Evolutionary conservation across 1,284 basidiomycete genomes (phyloP).

Genomic region (Sporisorium sorghi): DNA sequence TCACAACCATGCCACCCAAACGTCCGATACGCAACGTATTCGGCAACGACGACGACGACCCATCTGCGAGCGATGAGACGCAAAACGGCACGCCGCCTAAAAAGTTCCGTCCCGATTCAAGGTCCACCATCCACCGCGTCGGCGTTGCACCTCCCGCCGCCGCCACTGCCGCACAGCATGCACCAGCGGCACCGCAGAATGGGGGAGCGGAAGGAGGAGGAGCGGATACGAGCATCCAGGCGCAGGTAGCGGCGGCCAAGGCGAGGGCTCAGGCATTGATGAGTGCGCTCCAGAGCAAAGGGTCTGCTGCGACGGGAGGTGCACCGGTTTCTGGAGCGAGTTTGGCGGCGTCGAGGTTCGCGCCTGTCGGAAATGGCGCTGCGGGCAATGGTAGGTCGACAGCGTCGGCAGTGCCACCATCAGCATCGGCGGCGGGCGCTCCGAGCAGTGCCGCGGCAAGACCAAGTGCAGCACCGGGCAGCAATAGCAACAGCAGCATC

Average conservation of each 20-base stretch:
- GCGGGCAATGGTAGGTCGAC: not conserved
- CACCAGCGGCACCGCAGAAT: conserved; percentile 6
- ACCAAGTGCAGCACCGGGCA: conserved; percentile 6
- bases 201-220: not conserved
- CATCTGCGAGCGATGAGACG: not conserved
- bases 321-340: not conserved
- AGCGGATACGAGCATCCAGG: conserved; percentile 35
- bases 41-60: conserved; percentile 45
- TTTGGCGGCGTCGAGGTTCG: conserved; percentile 15
- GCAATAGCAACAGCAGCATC: conserved; percentile 17
- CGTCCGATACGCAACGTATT: conserved; percentile 49
- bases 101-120: conserved; percentile 20
- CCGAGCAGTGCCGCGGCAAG: not conserved
- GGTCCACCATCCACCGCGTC: conserved; percentile 11
- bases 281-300: conserved; percentile 39
- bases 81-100: conserved; percentile 40
- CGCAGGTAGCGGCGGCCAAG: conserved; percentile 56
- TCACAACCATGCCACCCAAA: conserved; percentile 40
- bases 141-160: conserved; percentile 15
- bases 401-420: not conserved
- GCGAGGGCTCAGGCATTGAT: conserved; percentile 50
- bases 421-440: not conserved
- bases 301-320: not conserved
- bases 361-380: not conserved
- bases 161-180: conserved; percentile 5